Base-by-base conservation (phyloP, 306 rosid species). In the Pachyrhizus erosus region DNA sequence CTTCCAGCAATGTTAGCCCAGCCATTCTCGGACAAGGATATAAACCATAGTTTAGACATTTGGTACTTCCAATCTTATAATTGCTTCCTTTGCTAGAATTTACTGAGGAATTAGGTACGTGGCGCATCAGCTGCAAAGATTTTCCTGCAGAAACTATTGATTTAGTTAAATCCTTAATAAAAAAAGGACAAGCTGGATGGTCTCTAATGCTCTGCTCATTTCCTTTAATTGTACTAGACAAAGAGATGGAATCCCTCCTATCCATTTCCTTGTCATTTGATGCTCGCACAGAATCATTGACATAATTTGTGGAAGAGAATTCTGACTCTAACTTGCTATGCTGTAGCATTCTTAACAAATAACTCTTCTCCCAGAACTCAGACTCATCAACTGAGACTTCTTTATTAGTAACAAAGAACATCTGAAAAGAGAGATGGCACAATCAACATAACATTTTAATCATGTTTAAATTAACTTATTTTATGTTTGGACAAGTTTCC, bases 291-390 rank as follows among this genome's bases (percentile, higher is more conserved):
- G 64, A 75, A 66, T 83, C 82, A n/a, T 79, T 31, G 23, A 72
- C 34, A 72, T 37, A 55, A 84, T 76, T 71, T 42, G 82, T 68
- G 64, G 87, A 77, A 54, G 85, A 61, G 61, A 80, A 24, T 76
- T 80, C 87, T 45, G 58, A 88, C 51, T 88, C 88, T 70, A 85
- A 84, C 83, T 88, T 86, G 58, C 60, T 61, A 78, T 60, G 75
- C 49, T 84, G 94, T 23, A 83, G 70, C 81, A 58, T 84, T 80
- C 96, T 89, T 83, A 91, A 82, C 79, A 92, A 84, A 84, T 90
- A 93, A 84, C 99, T 96, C 87, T 88, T 93, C 91, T 96, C 99
- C 99, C 99, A 96, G 84, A 96, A 96, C 75, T 93, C 98, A 61
- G 92, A 90, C 83, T 90, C 90, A 6, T 92, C 94, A 78, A 92